Conservation (phyloP, 208 protist species). For the Willaertia magna region DNA sequence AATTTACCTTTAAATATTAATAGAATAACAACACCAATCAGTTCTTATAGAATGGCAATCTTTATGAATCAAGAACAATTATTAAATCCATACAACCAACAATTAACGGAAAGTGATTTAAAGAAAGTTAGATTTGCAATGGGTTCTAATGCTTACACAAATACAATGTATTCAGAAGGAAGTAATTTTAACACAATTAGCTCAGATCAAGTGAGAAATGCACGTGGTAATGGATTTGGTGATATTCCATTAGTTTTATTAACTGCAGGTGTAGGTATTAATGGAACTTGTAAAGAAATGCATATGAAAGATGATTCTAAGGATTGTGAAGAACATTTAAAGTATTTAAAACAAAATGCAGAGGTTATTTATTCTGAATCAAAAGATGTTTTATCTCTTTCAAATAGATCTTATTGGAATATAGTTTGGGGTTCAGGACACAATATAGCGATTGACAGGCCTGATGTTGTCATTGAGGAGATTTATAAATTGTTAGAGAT, state of each 20-base stretch:
- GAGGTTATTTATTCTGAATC: neutral
- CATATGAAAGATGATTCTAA: neutral
- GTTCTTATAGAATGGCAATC: neutral
- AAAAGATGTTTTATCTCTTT: neutral
- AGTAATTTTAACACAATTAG: neutral
- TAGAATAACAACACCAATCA: neutral
- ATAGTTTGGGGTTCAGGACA: neutral
- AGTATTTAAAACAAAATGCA: neutral
- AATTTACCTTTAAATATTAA: neutral
- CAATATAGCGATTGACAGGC: neutral
- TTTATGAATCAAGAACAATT: neutral
- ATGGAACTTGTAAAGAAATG: neutral
- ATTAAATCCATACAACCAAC: neutral
- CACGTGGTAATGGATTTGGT: neutral
- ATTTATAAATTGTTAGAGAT: neutral
- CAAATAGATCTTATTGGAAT: neutral
- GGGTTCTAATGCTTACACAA: neutral
- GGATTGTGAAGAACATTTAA: neutral
- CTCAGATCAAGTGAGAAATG: neutral
- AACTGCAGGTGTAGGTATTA: neutral
- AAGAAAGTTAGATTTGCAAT: neutral
- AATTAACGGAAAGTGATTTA: neutral
- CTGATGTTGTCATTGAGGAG: neutral
- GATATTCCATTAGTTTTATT: neutral
- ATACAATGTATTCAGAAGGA: neutral